Evolutionary conservation across 2,329 filamentous ascomycete genomes (phyloP).

Genomic region (Acarospora socialis): DNA sequence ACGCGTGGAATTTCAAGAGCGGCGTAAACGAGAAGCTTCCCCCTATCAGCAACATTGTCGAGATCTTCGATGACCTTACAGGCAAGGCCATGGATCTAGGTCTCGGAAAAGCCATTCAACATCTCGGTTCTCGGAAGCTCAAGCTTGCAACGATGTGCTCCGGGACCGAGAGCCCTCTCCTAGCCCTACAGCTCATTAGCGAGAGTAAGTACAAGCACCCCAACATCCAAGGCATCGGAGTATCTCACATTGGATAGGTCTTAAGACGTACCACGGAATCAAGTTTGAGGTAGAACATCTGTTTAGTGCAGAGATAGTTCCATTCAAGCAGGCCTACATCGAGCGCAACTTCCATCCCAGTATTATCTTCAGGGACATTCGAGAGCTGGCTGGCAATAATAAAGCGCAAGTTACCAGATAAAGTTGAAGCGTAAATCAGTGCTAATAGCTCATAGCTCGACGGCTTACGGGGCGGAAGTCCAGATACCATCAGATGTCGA

Average conservation of each 20-base stretch:
- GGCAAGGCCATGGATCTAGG: slow-evolving; percentile 22
- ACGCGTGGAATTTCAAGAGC: slow-evolving; percentile 10
- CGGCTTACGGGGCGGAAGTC: slow-evolving; percentile 48
- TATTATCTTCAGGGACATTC: slow-evolving; percentile 45
- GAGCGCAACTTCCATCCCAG: slow-evolving; percentile 41
- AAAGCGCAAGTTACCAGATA: slow-evolving; percentile 30
- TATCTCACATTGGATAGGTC: slow-evolving; percentile 16
- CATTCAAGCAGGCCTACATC: slow-evolving; percentile 51
- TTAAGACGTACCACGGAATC: slow-evolving; percentile 20
- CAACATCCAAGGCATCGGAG: not conserved
- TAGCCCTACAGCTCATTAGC: slow-evolving; percentile 46
- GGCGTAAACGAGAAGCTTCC: slow-evolving; percentile 25
- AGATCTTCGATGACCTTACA: slow-evolving; percentile 38
- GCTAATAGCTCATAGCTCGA: slow-evolving; percentile 35
- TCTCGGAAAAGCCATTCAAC: slow-evolving; percentile 22
- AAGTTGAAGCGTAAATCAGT: slow-evolving; percentile 6
- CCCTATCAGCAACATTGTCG: slow-evolving; percentile 31
- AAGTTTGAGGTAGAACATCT: slow-evolving; percentile 38
- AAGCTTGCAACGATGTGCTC: slow-evolving; percentile 61
- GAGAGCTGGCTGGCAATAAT: slow-evolving; percentile 29
- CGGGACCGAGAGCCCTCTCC: slow-evolving; percentile 59
- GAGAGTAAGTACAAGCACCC: slow-evolving; percentile 24
- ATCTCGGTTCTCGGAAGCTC: slow-evolving; percentile 27
- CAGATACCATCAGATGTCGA: slow-evolving; percentile 45
- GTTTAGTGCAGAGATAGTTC: slow-evolving; percentile 50